These are phyloP conservation scores for Aspergillus affinis DNA, from an alignment of 495 filamentous ascomycete species.

Conservation along the genomic window DNA sequence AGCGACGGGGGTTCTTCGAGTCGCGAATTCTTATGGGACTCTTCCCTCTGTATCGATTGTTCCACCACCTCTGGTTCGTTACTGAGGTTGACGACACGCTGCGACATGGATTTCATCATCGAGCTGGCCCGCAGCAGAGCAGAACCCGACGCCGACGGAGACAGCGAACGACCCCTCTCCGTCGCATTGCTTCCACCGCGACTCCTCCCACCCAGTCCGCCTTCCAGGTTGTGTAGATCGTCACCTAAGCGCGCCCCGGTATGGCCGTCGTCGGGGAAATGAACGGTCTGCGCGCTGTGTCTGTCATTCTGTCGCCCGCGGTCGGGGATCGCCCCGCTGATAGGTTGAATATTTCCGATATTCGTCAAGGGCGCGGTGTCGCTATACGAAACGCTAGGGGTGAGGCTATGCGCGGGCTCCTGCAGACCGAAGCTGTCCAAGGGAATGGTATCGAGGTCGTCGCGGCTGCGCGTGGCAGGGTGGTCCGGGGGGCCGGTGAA, in stretches of 20 bases:
- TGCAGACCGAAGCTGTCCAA: constrained; percentile 27
- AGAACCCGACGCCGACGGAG: constrained; percentile 63
- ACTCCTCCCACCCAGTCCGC: constrained; percentile 42
- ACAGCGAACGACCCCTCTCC: constrained; percentile 59
- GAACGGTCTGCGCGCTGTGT: constrained; percentile 57
- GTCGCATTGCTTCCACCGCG: constrained; percentile 53
- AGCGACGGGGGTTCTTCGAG: constrained; percentile 57
- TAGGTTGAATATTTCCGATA: constrained; percentile 60
- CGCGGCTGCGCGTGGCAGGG: constrained; percentile 20
- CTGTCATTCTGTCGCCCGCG: constrained; percentile 58
- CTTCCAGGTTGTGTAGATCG: constrained; percentile 50
- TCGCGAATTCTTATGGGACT: constrained; percentile 52
- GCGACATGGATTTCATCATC: constrained; percentile 94
- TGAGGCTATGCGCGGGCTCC: constrained; percentile 52
- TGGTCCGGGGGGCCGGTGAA: constrained; percentile 43
- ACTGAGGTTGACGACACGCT: constrained; percentile 95
- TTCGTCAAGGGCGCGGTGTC: constrained; percentile 70
- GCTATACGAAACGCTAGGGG: constrained; percentile 51
- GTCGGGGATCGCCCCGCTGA: constrained; percentile 57
- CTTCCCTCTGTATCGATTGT: constrained; percentile 67
- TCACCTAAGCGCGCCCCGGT: constrained; percentile 58
- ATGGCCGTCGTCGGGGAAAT: constrained; percentile 38
- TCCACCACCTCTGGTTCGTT: constrained; percentile 82
- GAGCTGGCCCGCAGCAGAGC: constrained; percentile 79
- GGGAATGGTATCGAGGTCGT: constrained; percentile 35